phyloP scores from a whole-genome alignment of 352 stramenopile species.

The Aphanomyces euteiches region DNA sequence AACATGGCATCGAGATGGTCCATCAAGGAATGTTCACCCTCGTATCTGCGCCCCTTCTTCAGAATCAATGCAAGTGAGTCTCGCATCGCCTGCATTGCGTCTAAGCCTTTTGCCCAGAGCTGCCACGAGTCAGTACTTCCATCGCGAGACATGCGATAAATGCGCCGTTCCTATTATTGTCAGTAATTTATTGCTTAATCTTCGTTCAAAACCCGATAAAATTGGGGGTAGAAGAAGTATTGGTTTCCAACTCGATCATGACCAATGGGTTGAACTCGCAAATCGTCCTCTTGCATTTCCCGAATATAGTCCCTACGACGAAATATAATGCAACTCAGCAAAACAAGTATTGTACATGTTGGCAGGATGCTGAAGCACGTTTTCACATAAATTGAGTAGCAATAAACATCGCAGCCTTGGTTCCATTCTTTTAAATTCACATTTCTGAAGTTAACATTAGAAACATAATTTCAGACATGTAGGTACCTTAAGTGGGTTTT shows the following conservation, averaged over 20 bases:
- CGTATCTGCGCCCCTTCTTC: conserved; percentile 60
- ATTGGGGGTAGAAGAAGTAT: conserved; percentile 84
- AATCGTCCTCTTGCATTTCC: conserved; percentile 83
- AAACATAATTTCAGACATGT: neutral
- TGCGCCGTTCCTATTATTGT: conserved; percentile 48
- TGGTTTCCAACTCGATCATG: conserved; percentile 67
- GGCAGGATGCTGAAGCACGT: conserved; percentile 65
- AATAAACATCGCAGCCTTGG: conserved; percentile 64
- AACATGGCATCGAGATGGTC: conserved; percentile 77
- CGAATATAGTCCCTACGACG: conserved; percentile 66
- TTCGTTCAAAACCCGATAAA: conserved; percentile 43
- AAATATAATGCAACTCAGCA: neutral
- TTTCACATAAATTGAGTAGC: conserved; percentile 76
- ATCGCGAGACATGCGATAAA: conserved; percentile 57
- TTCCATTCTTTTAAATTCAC: neutral
- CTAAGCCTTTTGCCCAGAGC: conserved; percentile 77
- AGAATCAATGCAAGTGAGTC: conserved; percentile 43
- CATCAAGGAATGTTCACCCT: conserved; percentile 68
- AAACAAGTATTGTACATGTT: conserved; percentile 48
- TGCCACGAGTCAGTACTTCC: conserved; percentile 48
- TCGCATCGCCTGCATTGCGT: conserved; percentile 54
- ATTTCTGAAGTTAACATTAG: neutral
- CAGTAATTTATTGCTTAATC: neutral
- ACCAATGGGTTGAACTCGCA: conserved; percentile 69
- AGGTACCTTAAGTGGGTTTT: conserved; percentile 20